Percentiles rank a stretch among this genome's conserved stretches.
Evolutionary conservation across 2,329 filamentous ascomycete species (phyloP).

Genomic region (Lecanicillium sp.): DNA sequence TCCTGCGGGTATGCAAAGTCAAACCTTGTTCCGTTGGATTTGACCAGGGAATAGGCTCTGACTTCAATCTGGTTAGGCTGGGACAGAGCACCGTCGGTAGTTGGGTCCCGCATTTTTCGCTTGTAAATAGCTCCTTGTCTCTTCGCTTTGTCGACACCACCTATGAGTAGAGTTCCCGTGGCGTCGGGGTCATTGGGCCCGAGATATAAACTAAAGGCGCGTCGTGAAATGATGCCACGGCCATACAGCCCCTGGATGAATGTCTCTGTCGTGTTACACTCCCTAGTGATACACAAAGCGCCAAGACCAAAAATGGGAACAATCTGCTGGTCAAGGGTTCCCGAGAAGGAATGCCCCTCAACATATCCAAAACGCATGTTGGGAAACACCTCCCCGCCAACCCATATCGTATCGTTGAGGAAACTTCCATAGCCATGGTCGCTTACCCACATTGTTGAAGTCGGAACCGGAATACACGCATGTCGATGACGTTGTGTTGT

Average conservation of each 20-base stretch:
- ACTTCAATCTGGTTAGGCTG: constrained; percentile 8
- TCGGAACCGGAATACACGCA: constrained; percentile 2
- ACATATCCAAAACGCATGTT: constrained; percentile 9
- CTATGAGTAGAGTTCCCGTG: constrained; percentile 6
- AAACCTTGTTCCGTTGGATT: background rate
- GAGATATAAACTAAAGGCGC: constrained; percentile 10
- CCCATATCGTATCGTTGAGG: constrained; percentile 9
- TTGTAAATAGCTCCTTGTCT: constrained; percentile 8
- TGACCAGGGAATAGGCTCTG: constrained; percentile 2
- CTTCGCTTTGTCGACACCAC: constrained; percentile 10
- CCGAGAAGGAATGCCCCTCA: constrained; percentile 4
- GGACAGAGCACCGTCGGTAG: background rate
- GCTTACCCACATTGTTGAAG: constrained; percentile 9
- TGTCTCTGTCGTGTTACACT: constrained; percentile 6
- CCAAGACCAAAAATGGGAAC: constrained; percentile 10
- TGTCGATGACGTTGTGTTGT: constrained; percentile 10
- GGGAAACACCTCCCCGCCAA: constrained; percentile 5
- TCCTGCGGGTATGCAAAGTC: constrained; percentile 6
- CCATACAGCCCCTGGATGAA: constrained; percentile 9
- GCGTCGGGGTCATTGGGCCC: constrained; percentile 8
- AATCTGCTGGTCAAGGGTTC: constrained; percentile 4
- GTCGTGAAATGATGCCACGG: constrained; percentile 4
- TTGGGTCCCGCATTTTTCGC: constrained; percentile 5
- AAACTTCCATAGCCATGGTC: constrained; percentile 8
- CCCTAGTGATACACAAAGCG: constrained; percentile 6